Evolutionary conservation across 495 filamentous ascomycete species (phyloP).

Genomic region (Talaromyces adpressus): DNA sequence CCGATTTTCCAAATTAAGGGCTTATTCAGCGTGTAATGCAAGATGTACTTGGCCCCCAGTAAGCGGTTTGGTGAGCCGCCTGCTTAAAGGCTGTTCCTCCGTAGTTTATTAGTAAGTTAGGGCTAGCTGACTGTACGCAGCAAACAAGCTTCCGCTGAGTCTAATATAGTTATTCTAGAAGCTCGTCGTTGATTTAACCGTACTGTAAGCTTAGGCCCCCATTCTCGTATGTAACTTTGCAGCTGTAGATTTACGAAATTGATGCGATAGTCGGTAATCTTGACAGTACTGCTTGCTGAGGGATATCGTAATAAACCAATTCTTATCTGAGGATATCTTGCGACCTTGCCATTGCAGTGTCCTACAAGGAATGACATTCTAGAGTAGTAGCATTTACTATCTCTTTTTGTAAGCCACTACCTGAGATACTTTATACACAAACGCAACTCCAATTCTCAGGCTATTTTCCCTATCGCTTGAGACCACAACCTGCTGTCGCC

Average conservation of each 20-base stretch:
- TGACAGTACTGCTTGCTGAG: neutral
- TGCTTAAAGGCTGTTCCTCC: neutral
- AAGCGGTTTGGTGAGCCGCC: neutral
- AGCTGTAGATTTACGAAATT: neutral
- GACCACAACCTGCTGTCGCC: neutral
- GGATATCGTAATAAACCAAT: conserved; percentile 2
- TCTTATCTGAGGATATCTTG: conserved; percentile 1
- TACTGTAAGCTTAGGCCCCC: neutral
- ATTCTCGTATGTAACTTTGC: neutral
- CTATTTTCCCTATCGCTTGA: neutral
- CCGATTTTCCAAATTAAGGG: neutral
- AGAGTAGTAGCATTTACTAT: neutral
- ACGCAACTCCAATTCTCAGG: neutral
- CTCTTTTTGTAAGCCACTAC: neutral
- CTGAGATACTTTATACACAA: neutral
- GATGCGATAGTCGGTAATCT: neutral
- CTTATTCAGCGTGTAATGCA: neutral
- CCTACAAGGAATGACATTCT: neutral
- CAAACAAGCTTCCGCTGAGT: neutral
- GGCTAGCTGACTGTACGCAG: neutral
- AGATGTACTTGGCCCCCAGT: neutral
- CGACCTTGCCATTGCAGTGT: neutral
- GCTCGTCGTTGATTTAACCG: neutral
- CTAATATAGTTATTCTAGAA: neutral
- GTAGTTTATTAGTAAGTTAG: neutral